These are phyloP conservation scores for Aspergillus niger DNA, from an alignment of 2,329 filamentous ascomycete genomes.

Conservation along the genomic window DNA sequence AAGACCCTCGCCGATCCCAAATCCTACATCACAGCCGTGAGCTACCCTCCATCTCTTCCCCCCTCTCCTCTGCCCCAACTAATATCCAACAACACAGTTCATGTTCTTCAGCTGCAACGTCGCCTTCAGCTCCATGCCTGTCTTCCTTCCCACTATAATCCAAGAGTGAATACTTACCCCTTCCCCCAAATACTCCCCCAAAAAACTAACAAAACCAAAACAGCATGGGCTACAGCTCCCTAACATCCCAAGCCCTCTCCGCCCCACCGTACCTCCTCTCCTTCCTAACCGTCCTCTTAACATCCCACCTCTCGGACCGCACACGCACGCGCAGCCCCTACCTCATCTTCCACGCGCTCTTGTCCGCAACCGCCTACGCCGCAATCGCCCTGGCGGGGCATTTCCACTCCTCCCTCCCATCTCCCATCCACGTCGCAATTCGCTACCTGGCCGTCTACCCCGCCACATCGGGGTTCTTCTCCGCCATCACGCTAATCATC, in stretches of 20 bases:
- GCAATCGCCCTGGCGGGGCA: slow-evolving; percentile 58
- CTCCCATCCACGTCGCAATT: slow-evolving; percentile 40
- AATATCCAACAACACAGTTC: slow-evolving; percentile 35
- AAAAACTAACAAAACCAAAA: not conserved
- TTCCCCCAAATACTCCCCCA: not conserved
- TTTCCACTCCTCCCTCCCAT: slow-evolving; percentile 42
- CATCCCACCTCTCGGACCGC: slow-evolving; percentile 72
- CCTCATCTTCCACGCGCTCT: slow-evolving; percentile 68
- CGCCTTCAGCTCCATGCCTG: slow-evolving; percentile 82
- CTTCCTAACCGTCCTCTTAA: slow-evolving; percentile 71
- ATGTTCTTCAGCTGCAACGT: slow-evolving; percentile 91
- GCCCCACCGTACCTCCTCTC: slow-evolving; percentile 79
- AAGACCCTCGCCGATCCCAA: slow-evolving; percentile 66
- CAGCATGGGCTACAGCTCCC: slow-evolving; percentile 69
- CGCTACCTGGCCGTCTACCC: slow-evolving; percentile 78
- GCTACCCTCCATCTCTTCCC: slow-evolving; percentile 15
- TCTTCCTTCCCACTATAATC: slow-evolving; percentile 82
- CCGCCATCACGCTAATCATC: slow-evolving; percentile 78
- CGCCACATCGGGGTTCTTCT: slow-evolving; percentile 78
- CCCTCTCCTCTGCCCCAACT: no score
- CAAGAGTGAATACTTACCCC: slow-evolving; percentile 47
- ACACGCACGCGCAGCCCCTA: slow-evolving; percentile 63
- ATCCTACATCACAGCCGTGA: slow-evolving; percentile 69
- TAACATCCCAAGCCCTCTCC: slow-evolving; percentile 73
- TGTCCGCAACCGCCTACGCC: slow-evolving; percentile 68